Percentiles rank a stretch among this genome's conserved stretches.
phyloP scores from a whole-genome alignment of 768 basidiomycete species.

The Podaxis sp. region DNA sequence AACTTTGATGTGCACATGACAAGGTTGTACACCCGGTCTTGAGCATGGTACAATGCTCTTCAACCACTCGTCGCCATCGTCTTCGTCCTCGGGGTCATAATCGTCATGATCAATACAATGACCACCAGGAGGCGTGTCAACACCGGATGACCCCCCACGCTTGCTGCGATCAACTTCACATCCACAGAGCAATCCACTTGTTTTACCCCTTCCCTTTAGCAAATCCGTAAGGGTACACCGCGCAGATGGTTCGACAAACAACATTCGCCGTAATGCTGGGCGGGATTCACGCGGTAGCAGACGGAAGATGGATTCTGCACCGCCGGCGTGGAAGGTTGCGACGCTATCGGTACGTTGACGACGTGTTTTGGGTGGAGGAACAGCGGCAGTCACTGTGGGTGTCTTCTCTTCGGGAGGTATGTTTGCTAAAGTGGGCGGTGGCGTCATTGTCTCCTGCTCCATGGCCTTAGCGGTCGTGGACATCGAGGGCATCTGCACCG shows the following conservation, averaged over 20 bases:
- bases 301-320: slow-evolving; percentile 94
- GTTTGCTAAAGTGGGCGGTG: slow-evolving; percentile 4
- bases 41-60: slow-evolving; percentile 70
- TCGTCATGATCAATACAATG: slow-evolving; percentile 65
- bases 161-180: slow-evolving; percentile 42
- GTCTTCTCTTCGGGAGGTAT: slow-evolving; percentile 3
- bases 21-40: slow-evolving; percentile 32
- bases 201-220: slow-evolving; percentile 75
- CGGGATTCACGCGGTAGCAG: slow-evolving; percentile 92
- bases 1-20: slow-evolving; percentile 74
- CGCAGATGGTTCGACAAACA: slow-evolving; percentile 82
- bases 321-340: slow-evolving; percentile 66
- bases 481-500: neutral
- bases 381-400: slow-evolving; percentile 14
- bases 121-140: slow-evolving; percentile 37
- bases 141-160: slow-evolving; percentile 5
- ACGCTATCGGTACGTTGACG: slow-evolving; percentile 47
- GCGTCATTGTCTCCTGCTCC: slow-evolving; percentile 10
- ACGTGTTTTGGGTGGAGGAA: slow-evolving; percentile 19
- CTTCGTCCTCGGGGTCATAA: slow-evolving; percentile 60
- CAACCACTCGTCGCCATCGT: slow-evolving; percentile 89
- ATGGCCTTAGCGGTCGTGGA: slow-evolving; percentile 10
- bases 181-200: slow-evolving; percentile 73
- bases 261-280: slow-evolving; percentile 87
- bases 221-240: slow-evolving; percentile 93